Percentiles rank a stretch among this genome's conserved stretches.
Evolutionary conservation across 2,329 filamentous ascomycete species (phyloP).

Genomic region (Dothistroma septosporum): DNA sequence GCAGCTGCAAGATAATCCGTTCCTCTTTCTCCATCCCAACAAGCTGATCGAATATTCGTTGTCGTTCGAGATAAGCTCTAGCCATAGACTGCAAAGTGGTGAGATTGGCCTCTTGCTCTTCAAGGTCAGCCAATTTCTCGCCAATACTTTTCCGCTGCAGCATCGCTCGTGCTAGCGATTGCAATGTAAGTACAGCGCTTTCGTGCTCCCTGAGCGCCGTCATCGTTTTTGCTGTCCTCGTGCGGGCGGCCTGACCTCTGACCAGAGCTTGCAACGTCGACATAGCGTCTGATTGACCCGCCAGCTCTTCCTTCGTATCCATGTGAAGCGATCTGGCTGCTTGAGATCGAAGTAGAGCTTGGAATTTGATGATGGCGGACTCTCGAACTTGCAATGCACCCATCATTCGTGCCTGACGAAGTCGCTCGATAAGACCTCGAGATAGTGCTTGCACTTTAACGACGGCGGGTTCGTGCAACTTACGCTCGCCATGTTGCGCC

Average conservation of each 20-base stretch:
- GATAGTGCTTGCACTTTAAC: constrained; percentile 39
- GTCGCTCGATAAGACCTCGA: constrained; percentile 41
- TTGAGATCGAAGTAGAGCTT: constrained; percentile 63
- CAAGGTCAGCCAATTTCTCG: constrained; percentile 51
- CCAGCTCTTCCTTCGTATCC: constrained; percentile 30
- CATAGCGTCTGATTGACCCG: constrained; percentile 23
- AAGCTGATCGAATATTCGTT: constrained; percentile 59
- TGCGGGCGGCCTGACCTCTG: constrained; percentile 31
- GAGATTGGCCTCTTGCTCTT: constrained; percentile 55
- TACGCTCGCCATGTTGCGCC: constrained; percentile 27
- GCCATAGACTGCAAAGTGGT: constrained; percentile 62
- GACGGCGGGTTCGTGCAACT: constrained; percentile 27
- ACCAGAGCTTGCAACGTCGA: constrained; percentile 44
- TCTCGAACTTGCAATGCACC: constrained; percentile 35
- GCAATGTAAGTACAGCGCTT: constrained; percentile 44
- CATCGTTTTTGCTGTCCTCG: constrained; percentile 25
- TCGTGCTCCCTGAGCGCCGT: constrained; percentile 45
- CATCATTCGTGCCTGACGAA: constrained; percentile 28
- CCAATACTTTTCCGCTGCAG: constrained; percentile 43
- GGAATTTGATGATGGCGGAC: constrained; percentile 50
- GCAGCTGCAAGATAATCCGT: constrained; percentile 63
- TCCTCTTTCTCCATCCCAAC: constrained; percentile 66
- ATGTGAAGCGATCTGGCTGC: constrained; percentile 44
- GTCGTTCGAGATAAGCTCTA: constrained; percentile 62
- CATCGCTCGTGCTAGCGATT: constrained; percentile 51